Evolutionary conservation across 345 rosid species (phyloP).

Genomic region (Pistacia integerrima): DNA sequence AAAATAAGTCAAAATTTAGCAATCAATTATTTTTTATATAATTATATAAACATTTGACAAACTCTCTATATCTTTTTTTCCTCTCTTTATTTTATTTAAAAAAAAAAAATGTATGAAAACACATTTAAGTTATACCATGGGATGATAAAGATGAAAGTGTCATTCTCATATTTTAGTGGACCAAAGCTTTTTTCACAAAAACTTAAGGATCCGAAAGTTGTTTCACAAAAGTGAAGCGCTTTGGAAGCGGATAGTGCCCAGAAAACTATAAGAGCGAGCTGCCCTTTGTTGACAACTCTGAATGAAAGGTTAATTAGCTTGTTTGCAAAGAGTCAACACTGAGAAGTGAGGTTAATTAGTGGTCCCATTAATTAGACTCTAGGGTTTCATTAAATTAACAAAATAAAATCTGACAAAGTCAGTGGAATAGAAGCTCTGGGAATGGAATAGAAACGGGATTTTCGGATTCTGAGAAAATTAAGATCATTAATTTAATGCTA

Average conservation of each 20-base stretch:
- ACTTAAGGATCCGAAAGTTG: no score
- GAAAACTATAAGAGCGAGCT: background rate
- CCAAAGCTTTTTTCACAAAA: no score
- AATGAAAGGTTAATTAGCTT: slow-evolving; percentile 7
- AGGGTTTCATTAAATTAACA: slow-evolving; percentile 13
- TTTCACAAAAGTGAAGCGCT: no score
- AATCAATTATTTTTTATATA: no score
- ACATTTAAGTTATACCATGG: no score
- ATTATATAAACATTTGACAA: no score
- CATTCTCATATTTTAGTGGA: no score
- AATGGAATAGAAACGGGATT: slow-evolving; percentile 94
- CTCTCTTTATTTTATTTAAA: no score
- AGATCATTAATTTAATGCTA: slow-evolving; percentile 34
- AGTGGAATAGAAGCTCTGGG: slow-evolving; percentile 95
- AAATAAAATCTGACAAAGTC: slow-evolving; percentile 54
- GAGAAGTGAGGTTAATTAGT: background rate
- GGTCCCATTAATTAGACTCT: slow-evolving; percentile 24
- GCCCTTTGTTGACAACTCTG: background rate
- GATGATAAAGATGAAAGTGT: no score
- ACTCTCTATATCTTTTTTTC: no score
- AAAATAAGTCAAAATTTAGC: no score
- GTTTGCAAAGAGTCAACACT: slow-evolving; percentile 6
- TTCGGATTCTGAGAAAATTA: slow-evolving; percentile 48
- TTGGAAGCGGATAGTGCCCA: background rate
- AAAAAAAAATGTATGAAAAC: no score